These are phyloP conservation scores for Blastocystis sp. DNA, from an alignment of 352 stramenopile genomes.

Conservation along the genomic window DNA sequence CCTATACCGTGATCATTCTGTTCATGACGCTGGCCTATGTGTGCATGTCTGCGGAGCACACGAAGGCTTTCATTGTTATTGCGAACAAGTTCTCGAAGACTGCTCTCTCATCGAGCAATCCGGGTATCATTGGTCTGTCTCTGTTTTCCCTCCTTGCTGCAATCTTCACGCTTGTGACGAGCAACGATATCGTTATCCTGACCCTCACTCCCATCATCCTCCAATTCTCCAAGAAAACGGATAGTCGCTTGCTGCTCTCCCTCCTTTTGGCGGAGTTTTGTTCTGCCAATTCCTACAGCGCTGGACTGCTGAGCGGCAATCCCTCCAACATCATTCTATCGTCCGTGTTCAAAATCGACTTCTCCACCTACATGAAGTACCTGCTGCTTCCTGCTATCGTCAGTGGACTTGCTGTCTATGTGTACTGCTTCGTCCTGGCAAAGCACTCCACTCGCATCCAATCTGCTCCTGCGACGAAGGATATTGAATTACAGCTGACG, in stretches of 20 bases:
- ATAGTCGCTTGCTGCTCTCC: constrained; percentile 31
- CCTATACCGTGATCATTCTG: constrained; percentile 63
- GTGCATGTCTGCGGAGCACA: constrained; percentile 59
- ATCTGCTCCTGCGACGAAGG: not conserved
- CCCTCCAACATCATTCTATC: constrained; percentile 69
- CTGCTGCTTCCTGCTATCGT: constrained; percentile 52
- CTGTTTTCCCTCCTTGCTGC: constrained; percentile 55
- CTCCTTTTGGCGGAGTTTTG: constrained; percentile 65
- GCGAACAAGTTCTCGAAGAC: constrained; percentile 65
- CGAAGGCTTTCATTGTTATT: constrained; percentile 61
- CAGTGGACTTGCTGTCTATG: constrained; percentile 35
- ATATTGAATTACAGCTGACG: not conserved
- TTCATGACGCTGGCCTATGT: constrained; percentile 68
- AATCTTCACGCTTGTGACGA: constrained; percentile 63
- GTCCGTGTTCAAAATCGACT: constrained; percentile 66
- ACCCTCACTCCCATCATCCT: constrained; percentile 68
- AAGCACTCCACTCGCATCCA: not conserved
- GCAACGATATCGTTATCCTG: constrained; percentile 67
- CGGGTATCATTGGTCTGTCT: constrained; percentile 58
- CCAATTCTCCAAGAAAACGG: constrained; percentile 54
- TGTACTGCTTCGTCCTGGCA: constrained; percentile 44
- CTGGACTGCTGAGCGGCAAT: constrained; percentile 64
- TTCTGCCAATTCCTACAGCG: constrained; percentile 64
- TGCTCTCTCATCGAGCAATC: constrained; percentile 49
- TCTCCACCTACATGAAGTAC: constrained; percentile 65